Base-by-base conservation (phyloP, 768 basidiomycete genomes). In the Kwoniella sp. region DNA sequence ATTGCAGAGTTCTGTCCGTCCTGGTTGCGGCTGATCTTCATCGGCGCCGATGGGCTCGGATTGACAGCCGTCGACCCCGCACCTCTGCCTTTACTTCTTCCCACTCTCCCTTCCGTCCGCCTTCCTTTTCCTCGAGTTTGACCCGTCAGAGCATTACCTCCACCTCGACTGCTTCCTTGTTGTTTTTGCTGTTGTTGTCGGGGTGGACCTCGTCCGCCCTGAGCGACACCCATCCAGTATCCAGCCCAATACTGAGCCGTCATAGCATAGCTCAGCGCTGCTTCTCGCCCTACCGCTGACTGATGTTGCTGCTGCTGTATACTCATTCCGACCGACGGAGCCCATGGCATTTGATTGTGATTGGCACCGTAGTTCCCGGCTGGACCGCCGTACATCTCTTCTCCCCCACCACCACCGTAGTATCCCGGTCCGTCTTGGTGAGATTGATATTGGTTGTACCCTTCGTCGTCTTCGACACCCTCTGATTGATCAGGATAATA, bases 231-330 rank as follows among this genome's bases (percentile, higher is more conserved):
- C 67, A 77, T 76, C 78, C 78, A 79, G 60, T 77, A 79, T 17
- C 78, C 78, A 13, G 78, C 76, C 74, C 74, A 75, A 61, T 77
- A 79, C 60, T 77, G 76, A 7, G 78, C 78, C 25, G 73, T 70
- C 66, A 79, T 76, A n/a, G 78, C 78, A 34, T 76, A 70, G 9
- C 56, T 56, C 1, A 71, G 54, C 4, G 78, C 78, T 23, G 70
- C 69, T 20, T 77, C 74, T 13, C 54, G 50, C 2, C 63, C 57
- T 4, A 74, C 57, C 15, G 41, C 41, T 17, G 41, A 9, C 20
- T 45, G 34, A 5, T 37, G 34, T 37, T 5, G 34, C 34, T 37
- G 34, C 13, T 5, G 34, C 34, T 37, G 41, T 45, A n/a, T n/a
- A n/a, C 20, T 8, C 20, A 20, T 8, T 11, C 41, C 41, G 15